phyloP scores from a whole-genome alignment of 148 eudicot genomes.

The Arbutus unedo region DNA sequence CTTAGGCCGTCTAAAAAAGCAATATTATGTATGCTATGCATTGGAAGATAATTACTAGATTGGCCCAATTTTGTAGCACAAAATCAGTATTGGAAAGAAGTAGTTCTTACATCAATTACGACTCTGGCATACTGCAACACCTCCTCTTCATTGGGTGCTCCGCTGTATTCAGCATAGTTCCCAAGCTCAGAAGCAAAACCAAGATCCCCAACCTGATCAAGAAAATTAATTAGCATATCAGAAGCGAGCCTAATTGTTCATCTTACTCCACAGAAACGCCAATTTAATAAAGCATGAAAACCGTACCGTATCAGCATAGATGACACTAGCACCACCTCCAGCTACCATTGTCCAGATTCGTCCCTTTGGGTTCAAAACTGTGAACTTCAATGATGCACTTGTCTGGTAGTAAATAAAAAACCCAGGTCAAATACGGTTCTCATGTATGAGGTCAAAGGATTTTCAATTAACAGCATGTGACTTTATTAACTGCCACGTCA shows the following conservation, averaged over 20 bases:
- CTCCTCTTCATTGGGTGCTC: conserved; percentile 79
- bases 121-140: conserved; percentile 74
- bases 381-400: conserved; percentile 76
- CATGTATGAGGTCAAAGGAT: not conserved
- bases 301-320: conserved; percentile 66
- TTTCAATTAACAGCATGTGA: not conserved
- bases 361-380: conserved; percentile 69
- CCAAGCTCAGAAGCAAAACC: conserved; percentile 75
- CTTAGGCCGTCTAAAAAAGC: not conserved
- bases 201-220: conserved; percentile 64
- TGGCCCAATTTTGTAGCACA: not conserved
- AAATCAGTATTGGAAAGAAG: not conserved
- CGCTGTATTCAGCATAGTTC: conserved; percentile 75
- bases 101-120: conserved; percentile 56
- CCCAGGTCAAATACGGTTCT: not conserved
- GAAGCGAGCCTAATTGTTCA: not conserved
- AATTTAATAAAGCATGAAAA: conserved; percentile 6
- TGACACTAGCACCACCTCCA: conserved; percentile 79
- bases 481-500: not conserved
- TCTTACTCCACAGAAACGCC: not conserved
- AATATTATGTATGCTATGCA: not conserved
- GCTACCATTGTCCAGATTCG: conserved; percentile 85
- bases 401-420: conserved; percentile 38
- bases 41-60: not conserved
- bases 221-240: conserved; percentile 1